Percentiles rank a stretch among this genome's conserved stretches.
phyloP scores from a whole-genome alignment of 345 rosid species.

The Kernera saxatilis region DNA sequence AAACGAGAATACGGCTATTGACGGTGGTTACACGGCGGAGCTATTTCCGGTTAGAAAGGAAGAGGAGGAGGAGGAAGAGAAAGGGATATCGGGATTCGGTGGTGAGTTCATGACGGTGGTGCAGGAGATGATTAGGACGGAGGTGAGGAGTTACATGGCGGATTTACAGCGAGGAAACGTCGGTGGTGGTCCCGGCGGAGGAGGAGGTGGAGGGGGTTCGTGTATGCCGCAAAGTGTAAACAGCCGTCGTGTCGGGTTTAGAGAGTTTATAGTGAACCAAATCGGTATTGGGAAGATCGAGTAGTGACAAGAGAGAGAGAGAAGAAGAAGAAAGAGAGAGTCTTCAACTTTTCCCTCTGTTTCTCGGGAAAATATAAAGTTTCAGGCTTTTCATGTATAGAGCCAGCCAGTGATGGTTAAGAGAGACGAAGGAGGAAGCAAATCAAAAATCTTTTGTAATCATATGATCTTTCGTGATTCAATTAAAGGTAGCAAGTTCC shows the following conservation, averaged over 20 bases:
- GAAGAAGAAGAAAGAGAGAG: neutral
- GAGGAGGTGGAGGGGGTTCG: constrained; percentile 33
- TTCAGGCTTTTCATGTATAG: constrained; percentile 47
- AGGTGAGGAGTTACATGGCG: constrained; percentile 80
- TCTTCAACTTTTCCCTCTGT: constrained; percentile 18
- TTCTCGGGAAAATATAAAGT: constrained; percentile 44
- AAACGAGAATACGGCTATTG: neutral
- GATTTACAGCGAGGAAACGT: constrained; percentile 43
- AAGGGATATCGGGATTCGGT: constrained; percentile 48
- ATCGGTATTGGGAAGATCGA: constrained; percentile 56
- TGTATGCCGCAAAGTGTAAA: constrained; percentile 45
- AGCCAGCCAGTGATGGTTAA: constrained; percentile 28
- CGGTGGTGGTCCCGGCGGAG: constrained; percentile 27
- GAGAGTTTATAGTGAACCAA: constrained; percentile 53
- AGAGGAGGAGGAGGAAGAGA: constrained; percentile 15
- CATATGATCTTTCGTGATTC: constrained; percentile 25
- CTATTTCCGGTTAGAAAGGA: constrained; percentile 26
- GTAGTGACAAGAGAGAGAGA: constrained; percentile 18
- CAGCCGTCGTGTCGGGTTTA: constrained; percentile 51
- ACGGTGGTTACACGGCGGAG: constrained; percentile 24
- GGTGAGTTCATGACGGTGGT: constrained; percentile 71
- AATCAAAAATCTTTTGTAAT: constrained; percentile 13
- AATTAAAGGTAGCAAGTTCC: constrained; percentile 4
- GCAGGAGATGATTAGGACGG: constrained; percentile 89
- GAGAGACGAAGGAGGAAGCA: constrained; percentile 9